Evolutionary conservation across 2,329 filamentous ascomycete genomes (phyloP), one percentile per base, ranked within the genome.

Genomic region (Epichloe sp.): DNA sequence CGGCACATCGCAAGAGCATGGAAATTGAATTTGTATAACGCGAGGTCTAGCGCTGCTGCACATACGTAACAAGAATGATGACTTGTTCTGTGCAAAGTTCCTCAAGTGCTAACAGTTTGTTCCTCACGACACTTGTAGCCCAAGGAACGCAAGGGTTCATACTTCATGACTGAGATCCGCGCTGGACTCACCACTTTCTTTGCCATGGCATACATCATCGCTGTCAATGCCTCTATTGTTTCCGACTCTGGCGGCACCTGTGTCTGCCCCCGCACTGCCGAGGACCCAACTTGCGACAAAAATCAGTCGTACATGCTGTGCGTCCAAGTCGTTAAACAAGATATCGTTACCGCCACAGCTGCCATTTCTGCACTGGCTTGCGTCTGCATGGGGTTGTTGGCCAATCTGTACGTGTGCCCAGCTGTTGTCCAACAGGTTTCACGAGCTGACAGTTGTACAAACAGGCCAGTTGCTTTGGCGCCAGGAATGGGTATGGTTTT

Each of bases 181-280:
- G 88, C 86, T 53, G 88, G 88, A 46, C 70, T 94, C 38, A 86
- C 87, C 26, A 89, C 86, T 63, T 88, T 89, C 68, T 85, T 86
- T 64, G 78, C 78, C 58, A 75, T 77, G 69, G 69, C 70, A 54
- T 76, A 76, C 61, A 77, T 78, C 54, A 71, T 78, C 56, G 71
- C 75, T 54, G 75, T 78, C 58, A 74, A 79, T 59, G 66, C 71
- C 11, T 70, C 68, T 55, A 76, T 77, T 56, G 72, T 75, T 45
- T 76, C 83, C 46, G 78, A 86, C 55, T 79, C 75, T 8, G 84
- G 84, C 55, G 87, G 86, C 51, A 88, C 86, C 17, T 93, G 87
- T 59, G 79, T 88, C 35, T 93, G 87, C 63, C 75, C 77, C 23
- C 68, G 68, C 19, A 71, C 69, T 37, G 55, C 63, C 2, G 73